Base-by-base conservation (phyloP, 768 basidiomycete species). In the Termitomyces titanicus region DNA sequence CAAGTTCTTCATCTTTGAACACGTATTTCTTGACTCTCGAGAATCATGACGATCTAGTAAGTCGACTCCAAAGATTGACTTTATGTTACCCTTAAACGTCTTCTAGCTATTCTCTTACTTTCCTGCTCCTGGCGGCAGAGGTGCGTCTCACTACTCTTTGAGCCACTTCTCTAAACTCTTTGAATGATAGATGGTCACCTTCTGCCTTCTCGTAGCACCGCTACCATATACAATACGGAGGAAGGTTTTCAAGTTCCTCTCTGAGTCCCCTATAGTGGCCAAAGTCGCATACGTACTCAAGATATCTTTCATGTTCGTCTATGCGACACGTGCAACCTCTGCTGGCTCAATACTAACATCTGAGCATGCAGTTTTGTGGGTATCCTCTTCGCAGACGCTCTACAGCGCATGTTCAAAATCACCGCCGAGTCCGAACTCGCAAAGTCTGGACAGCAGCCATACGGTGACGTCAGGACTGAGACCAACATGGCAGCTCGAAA, bases 281-380 rank as follows among this genome's bases (percentile, higher is more conserved):
- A 95, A 94, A 64, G 61, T 96, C 55, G 91, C 93, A 7, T 97
- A 97, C 67, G 94, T 77, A 20, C 79, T 97, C 65, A 96, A 96
- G 70, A 96, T 97, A 57, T 87, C 92, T 9, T 97, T 96, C 78
- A 94, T 97, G 90, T 91, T 54, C 43, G 83, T 70, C 48, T 45
- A 65, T 70, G 54, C 62, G 43, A 22, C 46, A 55, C 13, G 34
- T 44, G 8, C 27, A 11, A 43, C n/a, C 50, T 5, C 24, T 13
- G n/a, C 15, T 29, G n/a, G 2, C n/a, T 13, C 38, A n/a, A 39
- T 18, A 31, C 13, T 62, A 5, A 60, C 29, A 10, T 38, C 33
- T 22, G n/a, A 46, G 17, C 13, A 45, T 31, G 15, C 51, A 87
- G 90, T 59, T 94, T 95, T 64, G 84, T 97, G 1, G 90, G 75